Conservation (phyloP, 2,329 filamentous ascomycete genomes). For the Paraphoma chrysanthemicola region DNA sequence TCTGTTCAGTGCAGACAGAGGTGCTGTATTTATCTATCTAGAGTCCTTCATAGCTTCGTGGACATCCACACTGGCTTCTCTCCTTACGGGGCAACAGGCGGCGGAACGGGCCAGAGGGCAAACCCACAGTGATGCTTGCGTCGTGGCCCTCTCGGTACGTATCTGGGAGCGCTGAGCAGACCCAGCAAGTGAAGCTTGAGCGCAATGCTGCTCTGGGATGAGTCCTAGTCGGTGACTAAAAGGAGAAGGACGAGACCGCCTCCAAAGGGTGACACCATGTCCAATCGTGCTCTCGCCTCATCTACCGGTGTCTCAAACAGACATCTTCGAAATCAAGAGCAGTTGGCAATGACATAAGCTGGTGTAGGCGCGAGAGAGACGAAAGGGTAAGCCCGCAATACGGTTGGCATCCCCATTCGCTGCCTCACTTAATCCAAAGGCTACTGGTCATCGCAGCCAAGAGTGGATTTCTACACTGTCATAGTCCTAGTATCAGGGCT, state of each 20-base stretch:
- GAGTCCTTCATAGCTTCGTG: slow-evolving; percentile 18
- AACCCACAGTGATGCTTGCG: slow-evolving; percentile 23
- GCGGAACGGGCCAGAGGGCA: slow-evolving; percentile 39
- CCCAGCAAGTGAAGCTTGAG: slow-evolving; percentile 39
- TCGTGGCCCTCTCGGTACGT: slow-evolving; percentile 38
- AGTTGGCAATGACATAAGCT: slow-evolving; percentile 33
- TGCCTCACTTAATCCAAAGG: slow-evolving; percentile 36
- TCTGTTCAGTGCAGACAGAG: slow-evolving; percentile 22
- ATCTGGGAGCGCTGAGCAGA: slow-evolving; percentile 31
- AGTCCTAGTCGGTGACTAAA: slow-evolving; percentile 37
- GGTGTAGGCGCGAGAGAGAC: slow-evolving; percentile 21
- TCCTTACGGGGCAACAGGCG: slow-evolving; percentile 35
- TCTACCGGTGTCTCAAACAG: slow-evolving; percentile 39
- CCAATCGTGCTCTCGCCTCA: slow-evolving; percentile 41
- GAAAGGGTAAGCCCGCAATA: slow-evolving; percentile 10
- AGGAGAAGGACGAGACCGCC: slow-evolving; percentile 35
- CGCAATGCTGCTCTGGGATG: slow-evolving; percentile 30
- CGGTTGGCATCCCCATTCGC: slow-evolving; percentile 19
- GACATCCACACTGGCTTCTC: slow-evolving; percentile 26
- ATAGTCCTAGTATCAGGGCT: slow-evolving; percentile 29
- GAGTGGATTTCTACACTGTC: slow-evolving; percentile 15
- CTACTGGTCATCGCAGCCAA: slow-evolving; percentile 11
- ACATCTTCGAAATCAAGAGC: slow-evolving; percentile 24
- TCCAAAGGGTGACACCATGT: slow-evolving; percentile 25
- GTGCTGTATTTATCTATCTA: slow-evolving; percentile 27